Evolutionary conservation across 345 rosid genomes (phyloP).

Genomic region (Acer negundo): DNA sequence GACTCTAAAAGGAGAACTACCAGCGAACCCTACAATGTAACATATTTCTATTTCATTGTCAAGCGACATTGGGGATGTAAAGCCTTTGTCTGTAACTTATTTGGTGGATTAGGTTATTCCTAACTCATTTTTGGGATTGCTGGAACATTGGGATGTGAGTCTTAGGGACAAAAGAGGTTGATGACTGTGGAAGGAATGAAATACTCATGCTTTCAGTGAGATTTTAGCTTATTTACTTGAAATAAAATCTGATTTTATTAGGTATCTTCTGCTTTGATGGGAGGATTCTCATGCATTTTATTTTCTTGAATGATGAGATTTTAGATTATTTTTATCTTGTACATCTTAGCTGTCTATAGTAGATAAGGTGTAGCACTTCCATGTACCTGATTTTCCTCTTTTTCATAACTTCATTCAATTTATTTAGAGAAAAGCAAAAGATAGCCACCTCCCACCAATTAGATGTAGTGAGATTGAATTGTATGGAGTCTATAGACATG

Average conservation of each 20-base stretch:
- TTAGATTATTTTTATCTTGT: neutral
- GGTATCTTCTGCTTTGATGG: neutral
- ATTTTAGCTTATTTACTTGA: neutral
- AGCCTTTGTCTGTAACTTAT: neutral
- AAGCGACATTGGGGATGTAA: neutral
- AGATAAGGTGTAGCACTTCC: neutral
- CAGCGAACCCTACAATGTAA: neutral
- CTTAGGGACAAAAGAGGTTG: constrained; percentile 1
- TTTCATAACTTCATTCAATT: neutral
- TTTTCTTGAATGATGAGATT: neutral
- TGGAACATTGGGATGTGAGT: neutral
- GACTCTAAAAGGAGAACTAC: neutral
- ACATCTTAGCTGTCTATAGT: neutral
- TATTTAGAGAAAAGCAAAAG: constrained; percentile 1
- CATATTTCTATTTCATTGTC: neutral
- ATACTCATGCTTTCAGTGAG: neutral
- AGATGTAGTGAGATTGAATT: constrained; percentile 4
- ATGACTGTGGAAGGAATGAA: neutral
- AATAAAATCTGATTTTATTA: constrained; percentile 1
- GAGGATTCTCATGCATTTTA: neutral
- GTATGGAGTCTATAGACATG: neutral
- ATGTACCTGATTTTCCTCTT: neutral
- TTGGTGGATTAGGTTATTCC: neutral
- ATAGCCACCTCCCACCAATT: neutral
- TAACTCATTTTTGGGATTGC: neutral